phyloP scores from a whole-genome alignment of 352 stramenopile species.

The Phytophthora fragariaefolia region DNA sequence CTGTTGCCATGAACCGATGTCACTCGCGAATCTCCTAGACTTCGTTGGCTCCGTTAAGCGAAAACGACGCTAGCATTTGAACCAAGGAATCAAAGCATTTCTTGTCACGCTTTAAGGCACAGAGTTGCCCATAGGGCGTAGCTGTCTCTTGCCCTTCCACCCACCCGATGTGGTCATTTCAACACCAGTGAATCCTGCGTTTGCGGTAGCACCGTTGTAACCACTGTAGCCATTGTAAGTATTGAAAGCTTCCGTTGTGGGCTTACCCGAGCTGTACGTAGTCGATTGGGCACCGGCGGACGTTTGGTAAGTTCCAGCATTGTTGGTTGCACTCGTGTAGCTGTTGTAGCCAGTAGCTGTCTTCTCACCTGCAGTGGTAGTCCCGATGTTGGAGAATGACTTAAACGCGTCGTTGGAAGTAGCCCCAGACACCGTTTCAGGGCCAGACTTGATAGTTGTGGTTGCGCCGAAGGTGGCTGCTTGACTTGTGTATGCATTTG shows the following conservation, averaged over 20 bases:
- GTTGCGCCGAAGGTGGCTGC: neutral
- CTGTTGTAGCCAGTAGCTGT: constrained; percentile 1
- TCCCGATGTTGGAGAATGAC: too few relatives aligned
- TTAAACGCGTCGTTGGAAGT: too few relatives aligned
- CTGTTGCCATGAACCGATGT: neutral
- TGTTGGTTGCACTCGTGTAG: neutral
- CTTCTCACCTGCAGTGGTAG: neutral
- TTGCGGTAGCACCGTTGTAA: neutral
- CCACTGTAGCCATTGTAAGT: neutral
- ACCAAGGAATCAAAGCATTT: too few relatives aligned
- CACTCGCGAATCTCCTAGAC: neutral
- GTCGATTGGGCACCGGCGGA: neutral
- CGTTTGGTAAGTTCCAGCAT: neutral
- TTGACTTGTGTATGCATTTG: neutral
- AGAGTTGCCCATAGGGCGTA: neutral
- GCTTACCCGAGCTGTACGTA: neutral
- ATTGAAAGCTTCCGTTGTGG: neutral
- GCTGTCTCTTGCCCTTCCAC: neutral
- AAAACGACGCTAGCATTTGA: too few relatives aligned
- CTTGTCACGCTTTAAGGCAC: neutral
- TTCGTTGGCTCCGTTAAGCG: neutral
- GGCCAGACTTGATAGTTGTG: neutral
- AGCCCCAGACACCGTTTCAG: too few relatives aligned
- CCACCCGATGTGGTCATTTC: too few relatives aligned
- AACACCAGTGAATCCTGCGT: too few relatives aligned